Evolutionary conservation across 768 basidiomycete species (phyloP), one percentile per base, ranked within the genome.

Genomic region (Russula virescens): DNA sequence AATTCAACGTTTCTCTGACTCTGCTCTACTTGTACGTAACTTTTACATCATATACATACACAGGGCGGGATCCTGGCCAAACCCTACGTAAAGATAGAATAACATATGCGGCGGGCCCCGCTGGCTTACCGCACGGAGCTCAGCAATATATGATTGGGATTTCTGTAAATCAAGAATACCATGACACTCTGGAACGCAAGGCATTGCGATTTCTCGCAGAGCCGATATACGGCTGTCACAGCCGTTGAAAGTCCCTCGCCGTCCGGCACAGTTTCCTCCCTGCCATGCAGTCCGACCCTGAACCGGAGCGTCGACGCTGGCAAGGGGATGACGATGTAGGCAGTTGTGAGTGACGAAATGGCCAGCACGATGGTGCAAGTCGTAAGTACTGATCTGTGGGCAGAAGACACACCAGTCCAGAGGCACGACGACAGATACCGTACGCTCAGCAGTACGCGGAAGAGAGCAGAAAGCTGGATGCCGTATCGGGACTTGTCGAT

Each of bases 391-490:
- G 78, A 75, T 42, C 78, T 75, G 10, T 87, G 80, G 18, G 87
- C 86, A 13, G 81, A 81, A 0, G 84, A 86, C 23, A 87, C 84
- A 2, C 87, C 88, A 2, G 83, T 87, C 68, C 31, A 89, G 78
- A 1, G 87, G 83, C 18, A 83, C 78, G 45, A 87, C 84, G 38
- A 89, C 88, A 64, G 89, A 89, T n/a, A n/a, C n/a, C n/a, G n/a
- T 6, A 86, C 66, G 71, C 89, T 89, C 51, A 90, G 78, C 2
- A 88, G 88, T 5, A 89, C 86, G 9, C 88, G 82, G 75, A 89
- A 88, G 6, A 90, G 74, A 1, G 87, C 81, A 0, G 86, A 85
- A 7, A 88, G 73, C 87, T 88, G 43, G 14, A 23, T 21, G 61
- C 34, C 53, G 21, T 9, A 18, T 63, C 23, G 61, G 25, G 49